Evolutionary conservation across 192 early-diverging fungal species (phyloP), one percentile per base, ranked within the genome.

Genomic region (Backusella australiensis): DNA sequence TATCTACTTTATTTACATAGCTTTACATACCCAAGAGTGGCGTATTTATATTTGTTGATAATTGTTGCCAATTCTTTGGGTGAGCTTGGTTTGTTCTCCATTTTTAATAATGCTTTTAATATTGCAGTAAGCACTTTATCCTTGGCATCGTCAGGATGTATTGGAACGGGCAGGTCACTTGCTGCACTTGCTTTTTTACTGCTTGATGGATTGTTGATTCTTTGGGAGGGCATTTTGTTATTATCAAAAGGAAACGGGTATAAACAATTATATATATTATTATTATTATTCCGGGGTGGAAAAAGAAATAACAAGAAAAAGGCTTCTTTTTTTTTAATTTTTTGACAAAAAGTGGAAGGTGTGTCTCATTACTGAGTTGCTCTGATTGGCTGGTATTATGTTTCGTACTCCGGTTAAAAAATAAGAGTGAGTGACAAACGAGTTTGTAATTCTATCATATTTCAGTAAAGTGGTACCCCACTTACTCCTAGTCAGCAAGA

Each of bases 91-190:
- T 86, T 86, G 85, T 96, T 96, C 44, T 88, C 88, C 67, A 89
- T 84, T 34, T 87, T 87, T 46, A 94, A 81, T 34, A 96, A 81
- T 14, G 94, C 94, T 81, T 95, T 94, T 69, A 94, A 84, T 67
- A 95, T 94, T 49, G 94, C 94, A 17, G 93, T 90, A 82, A 96
- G 90, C 12, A 95, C 93, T 77, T 94, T 94, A 81, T 94, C 93
- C 44, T 90, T 85, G 29, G 89, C 89, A 76, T 95, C 94, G 75
- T 94, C 92, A 6, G 91, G 89, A 78, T 94, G 92, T 67, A 94
- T 83, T 11, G 80, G 75, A 19, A 75, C 74, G 7, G 74, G 74
- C 15, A 75, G 32, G 34, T 39, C 70, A n/a, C 41, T 26, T 44
- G 53, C 53, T 71, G 69, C 14, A 14, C n/a, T 21, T 44, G 29